A percentile compares a stretch with the other conserved stretches of the same genome.
Evolutionary conservation across 345 rosid species (phyloP).

Genomic region (Hypericum androsaemum): DNA sequence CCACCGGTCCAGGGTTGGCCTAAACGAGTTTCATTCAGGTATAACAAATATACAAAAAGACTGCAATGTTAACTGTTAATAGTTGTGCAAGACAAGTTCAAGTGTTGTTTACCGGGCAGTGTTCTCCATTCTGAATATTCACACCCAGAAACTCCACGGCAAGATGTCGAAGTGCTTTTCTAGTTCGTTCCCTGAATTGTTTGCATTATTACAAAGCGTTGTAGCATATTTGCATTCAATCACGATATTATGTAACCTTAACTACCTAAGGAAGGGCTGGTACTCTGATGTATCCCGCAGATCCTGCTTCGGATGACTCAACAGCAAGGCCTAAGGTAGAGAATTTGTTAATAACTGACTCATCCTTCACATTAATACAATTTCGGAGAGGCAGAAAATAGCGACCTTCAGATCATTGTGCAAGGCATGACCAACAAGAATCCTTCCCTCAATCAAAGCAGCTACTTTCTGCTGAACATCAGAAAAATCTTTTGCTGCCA

Average conservation of each 20-base stretch:
- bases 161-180: slow-evolving; percentile 71
- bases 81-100: no score
- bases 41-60: no score
- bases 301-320: slow-evolving; percentile 78
- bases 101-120: slow-evolving; percentile 63
- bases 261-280: slow-evolving; percentile 68
- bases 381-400: slow-evolving; percentile 5
- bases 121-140: slow-evolving; percentile 87
- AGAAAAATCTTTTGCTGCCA: slow-evolving; percentile 68
- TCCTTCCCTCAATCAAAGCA: slow-evolving; percentile 63
- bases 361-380: neutral
- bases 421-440: slow-evolving; percentile 90
- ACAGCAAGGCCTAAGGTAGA: slow-evolving; percentile 49
- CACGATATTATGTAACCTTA: no score
- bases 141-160: slow-evolving; percentile 76
- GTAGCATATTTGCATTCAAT: neutral
- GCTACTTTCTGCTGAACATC: slow-evolving; percentile 79
- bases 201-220: slow-evolving; percentile 1
- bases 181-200: slow-evolving; percentile 41
- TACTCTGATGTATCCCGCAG: slow-evolving; percentile 72
- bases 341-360: slow-evolving; percentile 5
- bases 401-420: slow-evolving; percentile 89
- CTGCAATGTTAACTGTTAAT: no score
- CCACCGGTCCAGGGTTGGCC: no score
- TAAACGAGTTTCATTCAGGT: no score